Evolutionary conservation across 768 basidiomycete genomes (phyloP), one percentile per base, ranked within the genome.

Genomic region (Mycena kentingensis): DNA sequence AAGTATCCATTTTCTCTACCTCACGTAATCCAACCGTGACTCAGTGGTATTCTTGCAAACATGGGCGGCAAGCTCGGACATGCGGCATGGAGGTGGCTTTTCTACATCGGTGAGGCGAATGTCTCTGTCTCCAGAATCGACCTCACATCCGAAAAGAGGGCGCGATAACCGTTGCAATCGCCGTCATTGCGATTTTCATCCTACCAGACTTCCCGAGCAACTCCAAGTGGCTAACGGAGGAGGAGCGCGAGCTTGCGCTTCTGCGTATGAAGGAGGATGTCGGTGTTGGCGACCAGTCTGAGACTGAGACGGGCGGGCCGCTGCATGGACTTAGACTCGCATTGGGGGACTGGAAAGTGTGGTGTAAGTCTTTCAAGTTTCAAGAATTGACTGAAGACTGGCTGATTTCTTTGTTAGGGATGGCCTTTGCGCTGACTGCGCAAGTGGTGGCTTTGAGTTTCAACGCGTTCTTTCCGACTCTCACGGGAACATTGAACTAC

Each of bases 171-270:
- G 73, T 88, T 51, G 62, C 72, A n/a, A 69, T 80, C 8, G 78
- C 78, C 3, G 59, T 85, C 44, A 56, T 76, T 51, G 81, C 88
- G 2, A 77, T 84, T 46, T 84, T 82, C 58, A 69, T 93, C 59
- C 77, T 93, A 8, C 91, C 91, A 4, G 90, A 92, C 67, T 91
- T 91, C 67, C 90, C 89, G 3, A 84, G 82, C n/a, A 81, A 76
- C 5, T 71, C 73, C 29, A 67, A 65, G n/a, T 90, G 85, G 84
- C 77, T 90, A 19, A 77, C 82, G 3, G 75, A 76, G 6, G 70
- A 78, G 35, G 89, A 90, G 58, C 73, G 74, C 49, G 74, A 78
- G 0, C 72, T 90, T 27, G 87, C 88, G 15, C 67, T 81, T 52
- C 65, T 74, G 41, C 77, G 88, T 4, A 82, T 92, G 85, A 71